Evolutionary conservation across 1,284 basidiomycete species (phyloP), one percentile per base, ranked within the genome.

Genomic region (Ganoderma resinaceum): DNA sequence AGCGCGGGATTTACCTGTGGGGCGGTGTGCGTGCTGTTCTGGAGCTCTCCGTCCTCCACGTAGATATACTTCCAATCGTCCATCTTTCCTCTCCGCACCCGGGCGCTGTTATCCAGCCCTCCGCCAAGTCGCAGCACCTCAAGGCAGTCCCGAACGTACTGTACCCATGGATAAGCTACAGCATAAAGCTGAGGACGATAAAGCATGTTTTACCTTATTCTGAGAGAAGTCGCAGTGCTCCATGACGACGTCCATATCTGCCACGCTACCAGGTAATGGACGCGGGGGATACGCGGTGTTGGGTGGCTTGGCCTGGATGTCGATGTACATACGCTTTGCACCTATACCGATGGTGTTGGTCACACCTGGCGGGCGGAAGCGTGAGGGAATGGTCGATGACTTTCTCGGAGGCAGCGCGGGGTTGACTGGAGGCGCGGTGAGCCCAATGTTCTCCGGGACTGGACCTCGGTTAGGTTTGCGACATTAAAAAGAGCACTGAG

Each of bases 221-320:
- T 88, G 85, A 20, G 89, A 89, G 77, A 95, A 97, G 81, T 97
- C 95, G 78, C 96, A 98, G 74, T 95, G 88, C 49, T 96, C 91
- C 91, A 96, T 91, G 2, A 97, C 83, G 37, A 93, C 82, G 79
- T 98, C 96, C 74, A 98, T 81, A 79, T 98, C 96, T 18, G 94
- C 86, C 29, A 95, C 87, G 67, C 92, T 91, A n/a, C 95, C 94
- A 0, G 92, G 87, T 9, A 89, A 81, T 38, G 96, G 96, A 65
- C 96, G 86, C 9, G 94, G 93, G 23, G 96, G 94, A 78, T 92
- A 95, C 29, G 88, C 89, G 61, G 88, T 83, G 73, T 88, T 82
- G 33, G 85, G 88, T 2, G 86, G 84, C 62, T 84, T 80, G 69
- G 84, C 83, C 69, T 90, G 86, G 43, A 94, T 82, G 69, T 95